phyloP scores from a whole-genome alignment of 225 moss, liverwort and hornwort species.

The Neckera pumila region DNA sequence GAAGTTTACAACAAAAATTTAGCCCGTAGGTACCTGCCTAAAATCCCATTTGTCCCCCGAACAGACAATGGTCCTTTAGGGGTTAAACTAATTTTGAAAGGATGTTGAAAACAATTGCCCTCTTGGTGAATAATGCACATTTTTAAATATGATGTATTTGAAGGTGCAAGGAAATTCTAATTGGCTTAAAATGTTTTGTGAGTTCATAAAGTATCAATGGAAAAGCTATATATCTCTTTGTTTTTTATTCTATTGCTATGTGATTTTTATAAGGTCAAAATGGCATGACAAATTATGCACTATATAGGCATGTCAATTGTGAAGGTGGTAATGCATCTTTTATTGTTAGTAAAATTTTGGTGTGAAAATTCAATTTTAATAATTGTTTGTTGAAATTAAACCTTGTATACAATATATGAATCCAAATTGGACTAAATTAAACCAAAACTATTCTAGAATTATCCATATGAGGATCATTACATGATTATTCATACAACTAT shows the following conservation, averaged over 20 bases:
- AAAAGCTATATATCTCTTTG: neutral
- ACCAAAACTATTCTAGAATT: neutral
- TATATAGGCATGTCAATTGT: neutral
- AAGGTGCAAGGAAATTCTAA: neutral
- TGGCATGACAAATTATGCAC: neutral
- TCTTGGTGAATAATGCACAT: accelerated
- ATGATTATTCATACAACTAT: neutral
- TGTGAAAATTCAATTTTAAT: neutral
- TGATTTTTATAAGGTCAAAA: neutral
- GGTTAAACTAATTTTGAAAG: neutral
- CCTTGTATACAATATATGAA: neutral
- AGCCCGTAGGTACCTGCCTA: too few species aligned
- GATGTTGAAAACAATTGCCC: neutral
- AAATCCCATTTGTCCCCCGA: too few species aligned
- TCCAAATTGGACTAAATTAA: neutral
- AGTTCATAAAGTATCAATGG: neutral
- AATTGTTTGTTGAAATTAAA: neutral
- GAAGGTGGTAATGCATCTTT: neutral
- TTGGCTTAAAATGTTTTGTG: neutral
- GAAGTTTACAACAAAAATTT: too few species aligned
- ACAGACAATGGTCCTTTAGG: too few species aligned
- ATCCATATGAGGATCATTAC: neutral
- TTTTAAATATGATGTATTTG: neutral
- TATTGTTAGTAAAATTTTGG: neutral
- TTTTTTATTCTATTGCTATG: neutral